Conservation (phyloP, 2,329 filamentous ascomycete species). For the Drechslerella coelobrocha region DNA sequence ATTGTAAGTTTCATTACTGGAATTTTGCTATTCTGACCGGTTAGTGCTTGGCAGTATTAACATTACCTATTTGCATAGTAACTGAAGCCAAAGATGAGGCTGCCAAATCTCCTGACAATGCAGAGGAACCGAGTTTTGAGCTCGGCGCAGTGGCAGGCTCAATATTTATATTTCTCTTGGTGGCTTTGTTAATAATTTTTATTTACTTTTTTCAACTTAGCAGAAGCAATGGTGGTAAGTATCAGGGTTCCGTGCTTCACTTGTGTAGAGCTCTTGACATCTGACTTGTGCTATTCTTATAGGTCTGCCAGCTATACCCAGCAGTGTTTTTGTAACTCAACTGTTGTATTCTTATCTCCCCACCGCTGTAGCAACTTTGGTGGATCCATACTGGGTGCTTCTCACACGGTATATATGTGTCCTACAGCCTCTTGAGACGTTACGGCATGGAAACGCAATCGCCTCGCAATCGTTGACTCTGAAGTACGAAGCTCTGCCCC, state of each 20-base stretch:
- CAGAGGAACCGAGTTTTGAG: constrained; percentile 36
- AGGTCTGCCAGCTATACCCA: constrained; percentile 58
- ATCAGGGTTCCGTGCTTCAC: background rate
- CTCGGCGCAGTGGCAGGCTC: constrained; percentile 21
- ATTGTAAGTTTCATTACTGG: background rate
- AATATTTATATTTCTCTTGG: constrained; percentile 22
- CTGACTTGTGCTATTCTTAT: background rate
- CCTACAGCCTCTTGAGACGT: constrained; percentile 65
- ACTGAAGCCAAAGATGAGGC: background rate
- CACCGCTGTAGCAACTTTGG: constrained; percentile 64
- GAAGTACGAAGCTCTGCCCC: constrained; percentile 65
- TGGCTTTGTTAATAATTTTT: constrained; percentile 15
- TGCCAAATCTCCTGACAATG: too few relatives aligned
- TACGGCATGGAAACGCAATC: constrained; percentile 59
- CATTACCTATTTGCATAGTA: too few relatives aligned
- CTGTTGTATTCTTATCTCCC: constrained; percentile 64
- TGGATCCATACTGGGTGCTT: constrained; percentile 67
- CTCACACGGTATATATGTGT: constrained; percentile 65
- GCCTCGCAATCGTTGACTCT: constrained; percentile 59
- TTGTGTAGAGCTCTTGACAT: constrained; percentile 1
- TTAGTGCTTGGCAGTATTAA: too few relatives aligned
- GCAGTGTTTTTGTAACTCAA: constrained; percentile 58
- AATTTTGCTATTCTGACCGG: too few relatives aligned
- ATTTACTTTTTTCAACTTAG: constrained; percentile 42
- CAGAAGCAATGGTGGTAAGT: constrained; percentile 41